phyloP scores from a whole-genome alignment of 2,329 filamentous ascomycete species.

The Biscogniauxia sp. region DNA sequence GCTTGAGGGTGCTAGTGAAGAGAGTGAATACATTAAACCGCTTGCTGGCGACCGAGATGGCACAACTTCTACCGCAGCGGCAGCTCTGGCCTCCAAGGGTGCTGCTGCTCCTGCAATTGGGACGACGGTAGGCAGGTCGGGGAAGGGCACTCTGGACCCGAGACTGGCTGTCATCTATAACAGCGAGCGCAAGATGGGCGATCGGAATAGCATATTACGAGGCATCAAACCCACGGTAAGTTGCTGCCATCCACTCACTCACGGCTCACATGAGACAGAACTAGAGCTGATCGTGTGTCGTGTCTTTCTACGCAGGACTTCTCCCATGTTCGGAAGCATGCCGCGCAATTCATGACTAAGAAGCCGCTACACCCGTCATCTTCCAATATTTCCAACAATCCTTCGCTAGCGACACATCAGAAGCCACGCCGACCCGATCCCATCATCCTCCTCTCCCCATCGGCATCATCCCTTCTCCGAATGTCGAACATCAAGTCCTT shows the following conservation, averaged over 20 bases:
- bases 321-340: conserved; percentile 85
- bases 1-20: conserved; percentile 85
- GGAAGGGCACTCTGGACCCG: conserved; percentile 72
- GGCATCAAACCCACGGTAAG: conserved; percentile 85
- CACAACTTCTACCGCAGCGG: conserved; percentile 40
- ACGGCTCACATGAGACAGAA: neutral
- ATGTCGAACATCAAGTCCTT: conserved; percentile 96
- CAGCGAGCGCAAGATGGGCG: conserved; percentile 86
- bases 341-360: conserved; percentile 70
- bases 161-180: conserved; percentile 85
- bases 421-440: conserved; percentile 64
- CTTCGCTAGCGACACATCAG: conserved; percentile 53
- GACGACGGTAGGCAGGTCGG: conserved; percentile 49
- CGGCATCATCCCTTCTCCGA: conserved; percentile 88
- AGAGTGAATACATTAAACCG: conserved; percentile 90
- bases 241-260: conserved; percentile 9
- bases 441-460: conserved; percentile 95
- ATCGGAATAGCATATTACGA: conserved; percentile 82
- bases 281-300: conserved; percentile 1
- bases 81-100: conserved; percentile 38
- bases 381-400: conserved; percentile 38
- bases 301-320: conserved; percentile 67
- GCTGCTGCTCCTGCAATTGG: conserved; percentile 40
- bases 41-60: conserved; percentile 64
- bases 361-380: conserved; percentile 45